These are phyloP conservation scores for Sambucus nigra DNA, from an alignment of 129 eudicot genomes.

Conservation along the genomic window DNA sequence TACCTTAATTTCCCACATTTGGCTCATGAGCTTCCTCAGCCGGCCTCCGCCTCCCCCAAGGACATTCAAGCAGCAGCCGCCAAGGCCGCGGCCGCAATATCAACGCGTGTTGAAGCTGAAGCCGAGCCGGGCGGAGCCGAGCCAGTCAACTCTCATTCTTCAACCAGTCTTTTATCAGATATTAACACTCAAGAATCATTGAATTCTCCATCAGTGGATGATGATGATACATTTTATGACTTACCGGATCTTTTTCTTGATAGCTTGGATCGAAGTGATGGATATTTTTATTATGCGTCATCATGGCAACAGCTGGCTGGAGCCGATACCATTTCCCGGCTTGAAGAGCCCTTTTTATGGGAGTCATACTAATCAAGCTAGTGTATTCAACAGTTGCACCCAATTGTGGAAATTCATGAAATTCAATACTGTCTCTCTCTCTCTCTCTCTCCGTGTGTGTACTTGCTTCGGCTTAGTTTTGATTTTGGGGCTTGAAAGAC, in stretches of 20 bases:
- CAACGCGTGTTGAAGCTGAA: constrained; percentile 1
- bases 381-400: background rate
- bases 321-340: constrained; percentile 31
- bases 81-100: constrained; percentile 48
- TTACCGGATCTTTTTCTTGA: constrained; percentile 54
- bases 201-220: constrained; percentile 24
- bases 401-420: background rate
- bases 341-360: constrained; percentile 59
- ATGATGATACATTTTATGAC: constrained; percentile 60
- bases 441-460: no score
- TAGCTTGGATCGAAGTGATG: constrained; percentile 11
- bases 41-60: constrained; percentile 49
- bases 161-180: constrained; percentile 25
- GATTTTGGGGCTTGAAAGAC: no score
- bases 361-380: constrained; percentile 14
- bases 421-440: no score
- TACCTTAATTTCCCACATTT: constrained; percentile 63
- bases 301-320: constrained; percentile 57
- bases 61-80: constrained; percentile 82
- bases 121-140: constrained; percentile 19
- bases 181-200: constrained; percentile 27
- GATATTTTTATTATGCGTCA: constrained; percentile 20
- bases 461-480: no score
- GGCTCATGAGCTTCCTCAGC: constrained; percentile 50
- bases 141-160: constrained; percentile 27